Evolutionary conservation across 228 moss, liverwort and hornwort species (phyloP).

Genomic region (Sphagnum magellanicum): DNA sequence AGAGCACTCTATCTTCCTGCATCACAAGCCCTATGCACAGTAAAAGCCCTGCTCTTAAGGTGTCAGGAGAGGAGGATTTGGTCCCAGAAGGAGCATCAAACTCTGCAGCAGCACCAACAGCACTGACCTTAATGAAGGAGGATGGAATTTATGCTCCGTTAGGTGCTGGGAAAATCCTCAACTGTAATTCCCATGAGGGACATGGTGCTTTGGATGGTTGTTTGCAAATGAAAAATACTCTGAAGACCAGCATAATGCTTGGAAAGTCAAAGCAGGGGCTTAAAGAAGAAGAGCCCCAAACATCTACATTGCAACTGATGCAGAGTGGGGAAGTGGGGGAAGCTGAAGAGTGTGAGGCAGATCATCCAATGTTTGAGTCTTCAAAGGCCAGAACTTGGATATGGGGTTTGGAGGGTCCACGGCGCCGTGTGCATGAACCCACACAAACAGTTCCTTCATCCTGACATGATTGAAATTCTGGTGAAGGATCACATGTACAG

Average conservation of each 20-base stretch:
- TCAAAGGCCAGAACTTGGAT: slow-evolving; percentile 47
- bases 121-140: background rate
- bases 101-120: background rate
- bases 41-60: background rate
- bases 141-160: background rate
- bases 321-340: slow-evolving; percentile 23
- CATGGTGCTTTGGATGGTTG: background rate
- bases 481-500: background rate
- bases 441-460: background rate
- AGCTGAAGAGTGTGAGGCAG: slow-evolving; percentile 26
- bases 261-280: slow-evolving; percentile 7
- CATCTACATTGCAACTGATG: slow-evolving; percentile 17
- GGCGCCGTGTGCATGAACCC: slow-evolving; percentile 38
- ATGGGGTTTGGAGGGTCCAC: slow-evolving; percentile 36
- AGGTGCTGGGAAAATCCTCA: background rate
- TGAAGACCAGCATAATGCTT: background rate
- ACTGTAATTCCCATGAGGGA: background rate
- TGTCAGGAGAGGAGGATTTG: background rate
- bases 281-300: slow-evolving; percentile 21
- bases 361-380: slow-evolving; percentile 17
- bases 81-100: background rate
- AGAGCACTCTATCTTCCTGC: slow-evolving; percentile 4
- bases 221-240: background rate
- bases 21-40: slow-evolving; percentile 12
- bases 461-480: background rate